phyloP scores from a whole-genome alignment of 495 filamentous ascomycete species.

The Tuber umbilicatum region DNA sequence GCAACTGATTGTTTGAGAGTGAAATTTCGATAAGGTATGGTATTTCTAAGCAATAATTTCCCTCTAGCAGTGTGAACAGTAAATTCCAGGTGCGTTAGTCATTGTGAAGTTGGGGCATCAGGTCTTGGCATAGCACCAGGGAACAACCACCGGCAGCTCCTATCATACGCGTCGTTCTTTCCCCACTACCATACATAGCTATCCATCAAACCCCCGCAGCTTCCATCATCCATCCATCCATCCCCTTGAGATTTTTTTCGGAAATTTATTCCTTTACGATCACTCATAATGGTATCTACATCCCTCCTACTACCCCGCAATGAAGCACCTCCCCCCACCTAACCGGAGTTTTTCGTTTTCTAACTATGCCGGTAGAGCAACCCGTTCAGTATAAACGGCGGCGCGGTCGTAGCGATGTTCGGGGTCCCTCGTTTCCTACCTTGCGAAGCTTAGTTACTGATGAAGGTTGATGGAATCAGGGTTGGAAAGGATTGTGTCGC shows the following conservation, averaged over 20 bases:
- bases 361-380: conserved; percentile 24
- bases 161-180: not conserved
- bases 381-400: conserved; percentile 41
- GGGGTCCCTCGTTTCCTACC: conserved; percentile 5
- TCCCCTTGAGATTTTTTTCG: not conserved
- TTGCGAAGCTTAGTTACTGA: conserved; percentile 2
- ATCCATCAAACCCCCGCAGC: not conserved
- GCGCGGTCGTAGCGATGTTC: conserved; percentile 41
- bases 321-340: not conserved
- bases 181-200: not conserved
- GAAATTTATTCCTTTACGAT: not conserved
- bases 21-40: not conserved
- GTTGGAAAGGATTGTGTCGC: conserved; percentile 98
- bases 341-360: not conserved
- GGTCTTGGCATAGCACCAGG: not conserved
- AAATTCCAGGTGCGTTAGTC: not conserved
- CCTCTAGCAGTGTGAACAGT: not conserved
- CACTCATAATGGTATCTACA: conserved; percentile 1
- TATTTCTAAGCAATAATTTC: not conserved
- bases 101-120: not conserved
- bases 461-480: conserved; percentile 51
- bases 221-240: not conserved
- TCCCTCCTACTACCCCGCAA: not conserved
- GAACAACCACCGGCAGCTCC: not conserved
- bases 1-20: not conserved